Evolutionary conservation across 108 stramenopile species (phyloP).

Genomic region (Pseudonitzschia delicatissima): DNA sequence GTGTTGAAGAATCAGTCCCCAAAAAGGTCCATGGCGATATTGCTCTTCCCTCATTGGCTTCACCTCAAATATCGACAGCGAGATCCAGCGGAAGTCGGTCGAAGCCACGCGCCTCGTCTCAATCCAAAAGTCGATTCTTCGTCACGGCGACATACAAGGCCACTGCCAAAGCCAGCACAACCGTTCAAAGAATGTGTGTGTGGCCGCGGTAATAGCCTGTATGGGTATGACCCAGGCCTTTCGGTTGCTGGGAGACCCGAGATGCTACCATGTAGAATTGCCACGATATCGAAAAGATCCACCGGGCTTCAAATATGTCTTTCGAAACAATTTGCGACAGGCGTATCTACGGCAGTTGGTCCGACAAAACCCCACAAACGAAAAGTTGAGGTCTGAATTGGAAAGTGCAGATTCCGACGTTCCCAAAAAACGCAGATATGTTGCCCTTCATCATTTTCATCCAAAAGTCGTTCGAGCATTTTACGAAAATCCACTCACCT

Average conservation of each 20-base stretch:
- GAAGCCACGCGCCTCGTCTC: too few species aligned
- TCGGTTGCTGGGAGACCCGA: conserved; percentile 35
- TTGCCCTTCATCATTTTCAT: conserved; percentile 49
- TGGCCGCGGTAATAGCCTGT: conserved; percentile 31
- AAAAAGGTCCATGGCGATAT: not conserved
- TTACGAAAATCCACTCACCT: conserved; percentile 29
- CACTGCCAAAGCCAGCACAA: not conserved
- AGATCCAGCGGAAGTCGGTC: not conserved
- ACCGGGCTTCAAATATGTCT: conserved; percentile 26
- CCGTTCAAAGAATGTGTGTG: conserved; percentile 27
- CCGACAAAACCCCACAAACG: conserved; percentile 10
- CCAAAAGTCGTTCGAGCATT: conserved; percentile 35
- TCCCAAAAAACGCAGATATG: conserved; percentile 23
- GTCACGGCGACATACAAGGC: not conserved
- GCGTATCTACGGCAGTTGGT: conserved; percentile 36
- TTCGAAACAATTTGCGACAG: conserved; percentile 33
- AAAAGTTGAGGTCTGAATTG: not conserved
- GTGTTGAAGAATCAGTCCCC: not conserved
- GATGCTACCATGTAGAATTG: conserved; percentile 29
- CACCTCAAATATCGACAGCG: not conserved
- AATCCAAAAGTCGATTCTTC: not conserved
- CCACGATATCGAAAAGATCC: conserved; percentile 26
- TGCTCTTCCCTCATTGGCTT: not conserved
- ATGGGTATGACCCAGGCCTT: conserved; percentile 41
- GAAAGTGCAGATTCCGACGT: not conserved